Base-by-base conservation (phyloP, 1,139 yeast species). In the Kodamaea ohmeri region DNA sequence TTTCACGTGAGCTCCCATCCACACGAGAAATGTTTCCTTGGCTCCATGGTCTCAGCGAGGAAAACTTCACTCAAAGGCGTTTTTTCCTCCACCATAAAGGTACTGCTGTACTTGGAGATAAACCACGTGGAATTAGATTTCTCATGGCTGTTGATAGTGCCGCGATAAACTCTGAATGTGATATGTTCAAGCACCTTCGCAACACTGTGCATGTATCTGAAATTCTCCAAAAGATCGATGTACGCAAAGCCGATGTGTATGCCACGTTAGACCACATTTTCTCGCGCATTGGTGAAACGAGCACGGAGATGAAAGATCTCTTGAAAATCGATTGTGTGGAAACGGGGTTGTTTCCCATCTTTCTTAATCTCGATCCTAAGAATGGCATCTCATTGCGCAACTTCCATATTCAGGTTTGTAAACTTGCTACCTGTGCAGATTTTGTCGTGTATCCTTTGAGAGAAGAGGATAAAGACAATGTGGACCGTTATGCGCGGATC, bases 11-110 rank as follows among this genome's bases (percentile, higher is more conserved):
- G 1, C 62, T 88, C 25, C 96, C 96, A 0, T 77, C 73, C 2
- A 82, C 92, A 11, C 73, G 67, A 19, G 58, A 54, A 6, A 77
- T 89, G 72, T 90, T 89, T 51, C 97, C 97, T 1, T 89, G 97
- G 97, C 68, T 87, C 30, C 96, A 89, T 56, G 95, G 96, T 0
- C 61, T 80, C 17, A 78, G 77, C 47, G 60, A 55, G 24, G 73
- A 68, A 29, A 77, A 77, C 50, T 65, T 63, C 45, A 76, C 80
- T 3, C 83, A 77, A 49, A 57, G 68, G 31, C 63, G 61, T 37
- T 71, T 63, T 46, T 70, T 71, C 44, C 44, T 61, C 12, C 55
- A 56, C 35, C 71, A 64, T 39, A 60, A 55, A 38, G 47, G 44
- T 20, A 18, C 21, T 7, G 25, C 21, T 11, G 20, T 20, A 12